These are phyloP conservation scores for Akanthomyces dipterigenus DNA, from an alignment of 2,329 filamentous ascomycete genomes.

Conservation along the genomic window DNA sequence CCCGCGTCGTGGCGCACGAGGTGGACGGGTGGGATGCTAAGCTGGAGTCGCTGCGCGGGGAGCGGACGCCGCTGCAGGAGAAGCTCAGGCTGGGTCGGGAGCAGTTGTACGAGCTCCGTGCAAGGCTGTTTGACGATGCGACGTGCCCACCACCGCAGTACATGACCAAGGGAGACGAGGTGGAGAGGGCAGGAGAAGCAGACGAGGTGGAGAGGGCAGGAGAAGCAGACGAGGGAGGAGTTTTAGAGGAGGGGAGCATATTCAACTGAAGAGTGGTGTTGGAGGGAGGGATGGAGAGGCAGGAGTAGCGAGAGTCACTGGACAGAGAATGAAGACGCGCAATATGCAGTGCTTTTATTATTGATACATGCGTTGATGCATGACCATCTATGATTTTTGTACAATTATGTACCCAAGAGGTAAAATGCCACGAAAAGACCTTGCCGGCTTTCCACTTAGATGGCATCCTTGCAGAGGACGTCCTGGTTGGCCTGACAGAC, in stretches of 20 bases:
- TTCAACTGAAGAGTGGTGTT: no score
- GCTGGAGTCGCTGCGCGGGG: not conserved
- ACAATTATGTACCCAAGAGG: not conserved
- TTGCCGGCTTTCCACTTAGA: not conserved
- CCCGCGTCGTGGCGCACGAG: not conserved
- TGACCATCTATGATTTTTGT: not conserved
- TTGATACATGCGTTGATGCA: not conserved
- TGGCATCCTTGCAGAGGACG: not conserved
- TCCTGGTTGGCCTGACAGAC: not conserved
- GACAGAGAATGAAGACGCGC: not conserved
- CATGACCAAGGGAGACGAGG: not conserved
- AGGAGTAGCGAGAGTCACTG: not conserved
- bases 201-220: not conserved
- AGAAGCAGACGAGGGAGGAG: no score
- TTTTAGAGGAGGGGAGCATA: no score
- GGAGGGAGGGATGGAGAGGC: no score
- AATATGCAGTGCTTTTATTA: not conserved
- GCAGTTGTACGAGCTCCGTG: not conserved
- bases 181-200: not conserved
- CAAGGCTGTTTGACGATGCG: not conserved
- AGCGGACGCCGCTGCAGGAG: not conserved
- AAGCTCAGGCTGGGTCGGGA: not conserved
- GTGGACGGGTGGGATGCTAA: not conserved
- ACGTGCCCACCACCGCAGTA: not conserved
- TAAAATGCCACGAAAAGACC: not conserved